Evolutionary conservation across 805 yeast species (phyloP).

Genomic region (Metschnikowia santaceciliae): DNA sequence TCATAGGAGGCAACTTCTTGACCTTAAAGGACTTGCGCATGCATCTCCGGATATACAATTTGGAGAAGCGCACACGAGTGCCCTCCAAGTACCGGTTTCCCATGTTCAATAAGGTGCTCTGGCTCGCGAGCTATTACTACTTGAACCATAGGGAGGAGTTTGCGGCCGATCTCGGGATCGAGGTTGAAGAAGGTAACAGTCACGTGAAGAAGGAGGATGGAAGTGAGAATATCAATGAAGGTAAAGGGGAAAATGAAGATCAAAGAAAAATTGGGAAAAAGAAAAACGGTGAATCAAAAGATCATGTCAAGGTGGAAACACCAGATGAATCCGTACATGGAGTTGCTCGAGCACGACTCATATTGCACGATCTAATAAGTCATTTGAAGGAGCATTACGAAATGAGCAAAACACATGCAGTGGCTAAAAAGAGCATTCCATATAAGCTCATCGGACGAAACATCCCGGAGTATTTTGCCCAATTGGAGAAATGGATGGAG

Average conservation of each 20-base stretch:
- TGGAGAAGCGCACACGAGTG: conserved; percentile 68
- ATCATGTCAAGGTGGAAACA: not conserved
- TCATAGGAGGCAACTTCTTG: conserved; percentile 84
- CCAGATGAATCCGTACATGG: not conserved
- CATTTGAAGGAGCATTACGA: conserved; percentile 32
- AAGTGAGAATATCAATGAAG: not conserved
- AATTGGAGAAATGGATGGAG: conserved; percentile 8
- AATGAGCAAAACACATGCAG: conserved; percentile 27
- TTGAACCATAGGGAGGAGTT: conserved; percentile 24
- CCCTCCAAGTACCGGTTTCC: conserved; percentile 79
- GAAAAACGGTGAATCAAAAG: not conserved
- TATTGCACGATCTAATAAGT: conserved; percentile 16
- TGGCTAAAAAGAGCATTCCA: conserved; percentile 36
- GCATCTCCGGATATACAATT: conserved; percentile 56
- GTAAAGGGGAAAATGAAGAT: not conserved
- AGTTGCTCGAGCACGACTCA: not conserved
- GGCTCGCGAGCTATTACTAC: conserved; percentile 56
- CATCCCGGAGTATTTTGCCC: conserved; percentile 18
- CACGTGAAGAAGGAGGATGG: not conserved
- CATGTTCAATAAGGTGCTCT: conserved; percentile 61
- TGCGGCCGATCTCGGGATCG: conserved; percentile 7
- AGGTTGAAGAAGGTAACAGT: not conserved
- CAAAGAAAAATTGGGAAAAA: not conserved
- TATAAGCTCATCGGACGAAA: conserved; percentile 27
- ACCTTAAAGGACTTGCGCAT: conserved; percentile 59